Base-by-base conservation (phyloP, 2,329 filamentous ascomycete species). In the Raffaelea deltoideospora region DNA sequence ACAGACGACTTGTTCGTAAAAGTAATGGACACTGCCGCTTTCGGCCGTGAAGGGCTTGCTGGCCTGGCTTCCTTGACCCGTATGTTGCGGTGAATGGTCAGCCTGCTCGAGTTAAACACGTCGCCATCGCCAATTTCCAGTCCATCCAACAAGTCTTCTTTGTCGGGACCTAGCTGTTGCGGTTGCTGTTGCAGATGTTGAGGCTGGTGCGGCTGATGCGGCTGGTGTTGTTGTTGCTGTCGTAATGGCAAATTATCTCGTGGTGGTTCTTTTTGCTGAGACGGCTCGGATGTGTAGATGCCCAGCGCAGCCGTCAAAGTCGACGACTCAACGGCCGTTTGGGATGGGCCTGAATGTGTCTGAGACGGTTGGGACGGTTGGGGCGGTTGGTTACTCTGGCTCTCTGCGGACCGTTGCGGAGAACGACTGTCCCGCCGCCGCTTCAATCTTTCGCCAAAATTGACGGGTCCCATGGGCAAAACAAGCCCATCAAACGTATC, bases 401-500 rank as follows among this genome's bases (percentile, higher is more conserved):
- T 8, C 14, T 30, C 30, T 13, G 35, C 27, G 10, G 40, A 56
- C 24, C 65, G 61, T 36, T 68, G 63, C 1, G 71, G 69, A 14
- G 71, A 76, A 15, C 61, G 63, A 47, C 69, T 72, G 42, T 65
- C 71, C 50, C 80, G 75, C 42, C 81, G 70, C 50, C 76, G 77
- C 48, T 79, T 77, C 30, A 96, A 63, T 36, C 85, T 76, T 45
- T 85, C 78, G 29, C 73, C 72, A 49, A 96, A 81, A 55, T 94
- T 78, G 36, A 98, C 65, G 17, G 84, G 84, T 1, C 86, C 87
- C 37, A 72, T 69, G 0, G 90, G 90, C 15, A 96, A 65, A 17
- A 94, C 65, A 13, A 98, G 67, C n/a, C 88, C 88, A 42, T 90
- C 83, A 41, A 96, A 71, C 7, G 82, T 80, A 55, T 96, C 88